These are phyloP conservation scores for Globisporangium lucens DNA, from an alignment of 352 stramenopile genomes.

Conservation along the genomic window DNA sequence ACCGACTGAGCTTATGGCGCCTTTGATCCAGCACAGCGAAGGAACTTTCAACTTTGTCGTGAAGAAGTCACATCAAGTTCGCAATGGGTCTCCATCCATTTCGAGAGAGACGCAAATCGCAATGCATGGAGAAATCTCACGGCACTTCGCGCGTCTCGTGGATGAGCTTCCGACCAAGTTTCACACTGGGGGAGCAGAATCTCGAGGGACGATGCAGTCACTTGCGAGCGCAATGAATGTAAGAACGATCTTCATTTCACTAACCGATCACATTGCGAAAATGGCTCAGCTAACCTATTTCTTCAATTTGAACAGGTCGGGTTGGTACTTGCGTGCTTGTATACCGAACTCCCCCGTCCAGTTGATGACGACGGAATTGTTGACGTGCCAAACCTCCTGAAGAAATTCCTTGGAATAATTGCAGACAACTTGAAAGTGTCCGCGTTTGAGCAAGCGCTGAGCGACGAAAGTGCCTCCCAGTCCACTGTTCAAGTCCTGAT, in stretches of 20 bases:
- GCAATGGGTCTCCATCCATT: slow-evolving; percentile 28
- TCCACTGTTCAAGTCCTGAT: slow-evolving; percentile 36
- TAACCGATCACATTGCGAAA: slow-evolving; percentile 5
- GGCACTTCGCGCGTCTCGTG: slow-evolving; percentile 38
- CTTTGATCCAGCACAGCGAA: not conserved
- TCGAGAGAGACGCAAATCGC: slow-evolving; percentile 22
- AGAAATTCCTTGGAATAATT: slow-evolving; percentile 46
- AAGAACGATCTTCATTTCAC: slow-evolving; percentile 13
- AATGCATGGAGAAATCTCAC: slow-evolving; percentile 27
- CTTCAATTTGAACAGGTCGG: slow-evolving; percentile 29
- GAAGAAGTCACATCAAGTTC: not conserved
- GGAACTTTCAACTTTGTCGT: not conserved
- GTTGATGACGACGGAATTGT: slow-evolving; percentile 12
- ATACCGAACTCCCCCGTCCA: slow-evolving; percentile 18
- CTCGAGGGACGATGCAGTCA: slow-evolving; percentile 28
- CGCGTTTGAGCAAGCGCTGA: slow-evolving; percentile 10
- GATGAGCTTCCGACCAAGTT: slow-evolving; percentile 37
- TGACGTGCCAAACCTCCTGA: slow-evolving; percentile 24
- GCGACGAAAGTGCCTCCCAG: slow-evolving; percentile 20
- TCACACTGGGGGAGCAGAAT: slow-evolving; percentile 22
- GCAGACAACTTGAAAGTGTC: slow-evolving; percentile 25
- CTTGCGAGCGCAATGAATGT: slow-evolving; percentile 41
- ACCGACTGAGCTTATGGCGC: slow-evolving; percentile 9
- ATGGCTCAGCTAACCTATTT: slow-evolving; percentile 14
- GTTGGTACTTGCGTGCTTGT: slow-evolving; percentile 37